Evolutionary conservation across 768 basidiomycete species (phyloP), one percentile per base, ranked within the genome.

Genomic region (Psilocybe cyanescens): DNA sequence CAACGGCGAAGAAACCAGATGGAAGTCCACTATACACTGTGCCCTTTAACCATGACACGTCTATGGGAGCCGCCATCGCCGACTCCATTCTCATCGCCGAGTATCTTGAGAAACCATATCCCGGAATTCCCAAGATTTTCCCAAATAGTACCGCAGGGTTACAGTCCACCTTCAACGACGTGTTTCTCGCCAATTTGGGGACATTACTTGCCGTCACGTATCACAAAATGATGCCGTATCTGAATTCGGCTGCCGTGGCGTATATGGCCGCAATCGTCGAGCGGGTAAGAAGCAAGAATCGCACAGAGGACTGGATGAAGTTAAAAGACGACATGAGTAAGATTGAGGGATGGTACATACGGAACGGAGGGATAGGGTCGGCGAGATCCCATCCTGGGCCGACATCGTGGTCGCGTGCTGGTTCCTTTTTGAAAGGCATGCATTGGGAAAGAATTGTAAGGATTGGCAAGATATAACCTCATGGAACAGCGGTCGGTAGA

Each of bases 101-200:
- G 16, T 85, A 86, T 67, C 74, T 86, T 49, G 85, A 86, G 60
- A 71, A 75, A 5, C 72, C 75, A 2, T 86, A 84, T 65, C 83
- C 85, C 0, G 71, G 74, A 55, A 76, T 77, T 0, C 79, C 78
- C 2, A 49, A 37, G 2, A 60, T 83, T 14, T 65, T 83, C 56
- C 79, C 77, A 0, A 17, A 60, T 44, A 31, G 51, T n/a, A 65
- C 59, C 6, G 47, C 56, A n/a, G 66, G 57, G 1, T 33, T 72
- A 24, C 58, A 65, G 17, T 56, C 58, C 14, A 62, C 61, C 8
- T 65, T 71, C 4, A n/a, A n/a, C 14, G 41, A 44, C 14, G n/a
- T 5, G 4, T 8, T 44, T 11, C n/a, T 44, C 41, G 12, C 41
- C 4, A 44, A 12, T 14, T 16, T 44, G 12, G 14, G 12, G 14